phyloP scores from a whole-genome alignment of 331 rosid species.

The Spiraea crenata region DNA sequence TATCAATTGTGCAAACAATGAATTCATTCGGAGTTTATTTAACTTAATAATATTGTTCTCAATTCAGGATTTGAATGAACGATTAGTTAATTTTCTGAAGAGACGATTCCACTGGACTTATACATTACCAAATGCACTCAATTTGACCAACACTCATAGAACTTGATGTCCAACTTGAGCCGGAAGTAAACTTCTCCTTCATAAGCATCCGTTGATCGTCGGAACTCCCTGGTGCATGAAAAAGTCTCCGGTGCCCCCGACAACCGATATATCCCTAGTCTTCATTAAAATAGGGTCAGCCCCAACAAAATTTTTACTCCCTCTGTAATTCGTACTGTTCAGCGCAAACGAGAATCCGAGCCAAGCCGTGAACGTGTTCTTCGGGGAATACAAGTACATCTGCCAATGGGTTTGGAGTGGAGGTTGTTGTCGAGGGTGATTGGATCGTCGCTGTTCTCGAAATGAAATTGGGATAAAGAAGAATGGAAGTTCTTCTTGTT shows the following conservation, averaged over 20 bases:
- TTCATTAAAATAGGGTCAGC: conserved; percentile 53
- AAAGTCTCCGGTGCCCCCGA: conserved; percentile 76
- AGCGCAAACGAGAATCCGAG: conserved; percentile 57
- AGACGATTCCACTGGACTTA: too few relatives aligned
- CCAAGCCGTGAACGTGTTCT: conserved; percentile 65
- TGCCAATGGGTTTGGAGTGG: conserved; percentile 58
- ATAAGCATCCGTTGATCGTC: conserved; percentile 49
- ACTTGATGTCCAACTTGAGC: conserved; percentile 59
- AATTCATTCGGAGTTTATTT: too few relatives aligned
- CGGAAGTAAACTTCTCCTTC: conserved; percentile 68
- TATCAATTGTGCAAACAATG: too few relatives aligned
- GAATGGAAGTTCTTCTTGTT: too few relatives aligned
- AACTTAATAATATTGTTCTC: too few relatives aligned
- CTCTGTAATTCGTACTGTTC: conserved; percentile 42
- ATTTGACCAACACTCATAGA: conserved; percentile 67
- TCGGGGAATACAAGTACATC: conserved; percentile 54
- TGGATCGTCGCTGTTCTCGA: conserved; percentile 65
- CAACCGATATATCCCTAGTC: conserved; percentile 49
- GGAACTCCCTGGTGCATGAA: conserved; percentile 85
- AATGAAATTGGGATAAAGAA: conserved; percentile 24
- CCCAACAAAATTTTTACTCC: conserved; percentile 54
- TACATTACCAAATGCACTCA: too few relatives aligned
- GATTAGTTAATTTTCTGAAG: too few relatives aligned
- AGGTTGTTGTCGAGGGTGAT: conserved; percentile 59
- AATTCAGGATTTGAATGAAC: too few relatives aligned